These are phyloP conservation scores for Leccinum barrowsii DNA, from an alignment of 768 basidiomycete genomes.

Conservation along the genomic window DNA sequence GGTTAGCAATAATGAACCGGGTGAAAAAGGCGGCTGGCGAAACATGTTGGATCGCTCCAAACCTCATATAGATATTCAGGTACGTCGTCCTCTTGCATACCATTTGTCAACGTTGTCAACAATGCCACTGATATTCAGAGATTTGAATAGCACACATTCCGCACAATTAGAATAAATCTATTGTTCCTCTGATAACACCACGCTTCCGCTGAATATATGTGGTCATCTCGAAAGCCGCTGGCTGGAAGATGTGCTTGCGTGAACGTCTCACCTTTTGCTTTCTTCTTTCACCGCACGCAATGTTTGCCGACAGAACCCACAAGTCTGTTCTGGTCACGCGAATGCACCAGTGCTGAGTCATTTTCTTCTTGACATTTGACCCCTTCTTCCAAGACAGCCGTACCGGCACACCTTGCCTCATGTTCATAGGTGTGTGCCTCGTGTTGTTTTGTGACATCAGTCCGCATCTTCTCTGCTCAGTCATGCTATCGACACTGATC, in stretches of 20 bases:
- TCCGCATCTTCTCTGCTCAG: neutral
- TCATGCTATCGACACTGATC: neutral
- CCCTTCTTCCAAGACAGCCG: neutral
- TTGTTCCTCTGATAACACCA: neutral
- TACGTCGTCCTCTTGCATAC: slow-evolving; percentile 8
- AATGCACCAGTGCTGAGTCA: neutral
- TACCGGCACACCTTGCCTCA: slow-evolving; percentile 5
- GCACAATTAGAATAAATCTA: neutral
- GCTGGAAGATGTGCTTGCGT: neutral
- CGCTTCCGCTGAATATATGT: neutral
- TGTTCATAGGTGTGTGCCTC: slow-evolving; percentile 10
- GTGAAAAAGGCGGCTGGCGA: slow-evolving; percentile 85
- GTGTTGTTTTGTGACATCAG: slow-evolving; percentile 4
- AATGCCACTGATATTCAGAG: neutral
- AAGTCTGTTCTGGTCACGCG: neutral
- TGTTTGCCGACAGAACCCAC: neutral
- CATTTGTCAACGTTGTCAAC: neutral
- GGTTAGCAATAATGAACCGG: slow-evolving; percentile 93
- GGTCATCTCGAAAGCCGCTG: neutral
- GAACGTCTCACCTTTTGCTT: neutral
- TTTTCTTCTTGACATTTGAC: neutral
- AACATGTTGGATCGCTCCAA: slow-evolving; percentile 27
- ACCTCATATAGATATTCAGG: slow-evolving; percentile 14
- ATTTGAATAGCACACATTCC: neutral
- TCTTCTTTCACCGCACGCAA: neutral